Evolutionary conservation across 2,329 filamentous ascomycete species (phyloP), one percentile per base, ranked within the genome.

Genomic region (Aspergillus aculeatus): DNA sequence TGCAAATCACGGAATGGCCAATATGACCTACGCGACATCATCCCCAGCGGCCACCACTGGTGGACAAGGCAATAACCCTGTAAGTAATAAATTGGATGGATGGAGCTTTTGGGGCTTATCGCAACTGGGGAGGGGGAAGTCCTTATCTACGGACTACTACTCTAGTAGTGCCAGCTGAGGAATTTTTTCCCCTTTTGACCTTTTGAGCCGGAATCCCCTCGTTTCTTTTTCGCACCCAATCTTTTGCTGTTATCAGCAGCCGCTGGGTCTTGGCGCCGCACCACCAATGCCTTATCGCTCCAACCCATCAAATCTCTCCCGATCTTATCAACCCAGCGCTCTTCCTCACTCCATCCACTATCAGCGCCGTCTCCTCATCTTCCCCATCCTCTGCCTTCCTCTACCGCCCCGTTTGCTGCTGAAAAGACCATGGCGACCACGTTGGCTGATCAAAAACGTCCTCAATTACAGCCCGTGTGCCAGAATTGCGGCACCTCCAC

Each of bases 401-500:
- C 65, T 62, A 52, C 62, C 59, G 67, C 54, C 52, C 23, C 52
- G 52, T 55, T 50, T 51, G 55, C 54, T 63, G 54, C 60, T 60
- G 56, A 63, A 49, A 54, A 12, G 59, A 72, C 57, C 47, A 81
- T 81, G 79, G 77, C 78, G 64, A 77, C 77, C 48, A 77, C 77
- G 53, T 72, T 78, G 68, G 71, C 81, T 83, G 77, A 83, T 72
- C 76, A 77, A 60, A 77, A 76, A 68, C 73, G 84, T 67, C 77
- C 86, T 77, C 83, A 86, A 81, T 83, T 87, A 81, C 89, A 98
- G 92, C 93, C 94, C 65, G 91, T 93, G 67, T 99, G 95, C 78
- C 91, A 96, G 77, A 99, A 99, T 77, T 99, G 95, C 80, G 86
- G 87, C 65, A 99, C 95, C 49, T 96, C 92, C 47, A 98, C 93